phyloP scores from a whole-genome alignment of 106 monocot genomes.

The Acorus calamus region DNA sequence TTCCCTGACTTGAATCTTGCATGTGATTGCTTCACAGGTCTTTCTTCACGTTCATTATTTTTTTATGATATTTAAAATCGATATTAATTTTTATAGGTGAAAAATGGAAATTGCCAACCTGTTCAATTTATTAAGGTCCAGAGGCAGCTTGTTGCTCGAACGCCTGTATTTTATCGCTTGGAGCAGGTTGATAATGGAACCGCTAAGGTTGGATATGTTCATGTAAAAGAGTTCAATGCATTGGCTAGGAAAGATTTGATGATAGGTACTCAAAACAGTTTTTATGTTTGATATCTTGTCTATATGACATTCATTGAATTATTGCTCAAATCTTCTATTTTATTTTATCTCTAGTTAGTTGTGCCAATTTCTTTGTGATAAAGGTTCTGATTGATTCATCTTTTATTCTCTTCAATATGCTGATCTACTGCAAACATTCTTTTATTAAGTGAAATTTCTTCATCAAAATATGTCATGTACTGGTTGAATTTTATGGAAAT shows the following conservation, averaged over 20 bases:
- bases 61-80: background rate
- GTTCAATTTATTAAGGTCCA: conserved; percentile 44
- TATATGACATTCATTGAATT: background rate
- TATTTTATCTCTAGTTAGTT: too few species aligned
- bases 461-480: too few species aligned
- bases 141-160: conserved; percentile 75
- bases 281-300: background rate
- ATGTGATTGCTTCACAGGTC: background rate
- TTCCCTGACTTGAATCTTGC: conserved; percentile 1
- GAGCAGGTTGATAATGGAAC: conserved; percentile 65
- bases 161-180: conserved; percentile 84
- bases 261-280: conserved; percentile 35
- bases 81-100: conserved; percentile 41
- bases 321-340: too few species aligned
- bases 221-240: conserved; percentile 95
- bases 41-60: too few species aligned
- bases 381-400: too few species aligned
- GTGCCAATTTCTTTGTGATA: too few species aligned
- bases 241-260: conserved; percentile 87
- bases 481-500: too few species aligned
- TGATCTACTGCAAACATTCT: too few species aligned
- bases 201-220: conserved; percentile 70
- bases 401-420: too few species aligned
- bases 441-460: too few species aligned
- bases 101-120: conserved; percentile 67